A percentile compares a stretch with the other conserved stretches of the same genome.
Evolutionary conservation across 805 yeast genomes (phyloP).

Genomic region (Yamadazyma akitaensis): DNA sequence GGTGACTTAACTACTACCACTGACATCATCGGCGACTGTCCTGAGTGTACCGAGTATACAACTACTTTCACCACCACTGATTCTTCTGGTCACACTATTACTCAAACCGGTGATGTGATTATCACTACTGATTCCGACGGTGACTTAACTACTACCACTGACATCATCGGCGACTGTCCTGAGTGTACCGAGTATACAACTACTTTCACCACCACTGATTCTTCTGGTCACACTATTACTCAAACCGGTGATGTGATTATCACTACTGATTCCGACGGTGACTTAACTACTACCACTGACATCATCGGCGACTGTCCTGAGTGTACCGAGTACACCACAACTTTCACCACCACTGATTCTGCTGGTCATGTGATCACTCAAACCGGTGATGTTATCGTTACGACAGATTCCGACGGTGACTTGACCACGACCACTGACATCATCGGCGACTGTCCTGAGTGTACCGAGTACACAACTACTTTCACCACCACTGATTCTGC

Average conservation of each 20-base stretch:
- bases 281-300: not conserved
- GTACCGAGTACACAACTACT: slow-evolving; percentile 8
- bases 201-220: slow-evolving; percentile 3
- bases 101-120: slow-evolving; percentile 1
- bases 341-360: slow-evolving; percentile 14
- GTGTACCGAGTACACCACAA: slow-evolving; percentile 17
- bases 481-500: slow-evolving; percentile 5
- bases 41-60: no score
- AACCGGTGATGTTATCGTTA: slow-evolving; percentile 14
- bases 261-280: slow-evolving; percentile 13
- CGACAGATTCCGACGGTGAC: slow-evolving; percentile 16
- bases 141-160: slow-evolving; percentile 8
- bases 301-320: slow-evolving; percentile 13
- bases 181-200: slow-evolving; percentile 8
- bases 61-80: no score
- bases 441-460: slow-evolving; percentile 7
- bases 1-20: no score
- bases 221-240: not conserved
- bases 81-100: no score
- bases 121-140: slow-evolving; percentile 16
- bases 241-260: slow-evolving; percentile 1
- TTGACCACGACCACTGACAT: slow-evolving; percentile 9
- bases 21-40: no score
- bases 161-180: slow-evolving; percentile 5
- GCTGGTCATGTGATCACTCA: slow-evolving; percentile 15